Conservation (phyloP, 2,329 filamentous ascomycete genomes). For the Chrysoporthe deuterocubensis region DNA sequence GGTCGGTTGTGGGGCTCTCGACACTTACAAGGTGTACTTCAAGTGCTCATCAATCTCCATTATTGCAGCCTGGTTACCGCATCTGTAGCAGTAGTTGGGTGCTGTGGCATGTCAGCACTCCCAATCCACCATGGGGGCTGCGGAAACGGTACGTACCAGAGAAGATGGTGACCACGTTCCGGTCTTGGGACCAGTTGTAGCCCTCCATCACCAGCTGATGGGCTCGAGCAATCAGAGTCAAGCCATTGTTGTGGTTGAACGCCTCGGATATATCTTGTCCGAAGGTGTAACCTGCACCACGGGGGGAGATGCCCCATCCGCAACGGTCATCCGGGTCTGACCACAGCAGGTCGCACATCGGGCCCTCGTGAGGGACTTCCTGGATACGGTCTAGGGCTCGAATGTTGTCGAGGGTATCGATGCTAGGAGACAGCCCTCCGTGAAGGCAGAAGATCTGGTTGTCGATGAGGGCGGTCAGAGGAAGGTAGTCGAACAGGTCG, state of each 20-base stretch:
- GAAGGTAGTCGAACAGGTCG: slow-evolving; percentile 98
- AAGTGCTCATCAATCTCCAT: slow-evolving; percentile 99
- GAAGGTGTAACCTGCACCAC: slow-evolving; percentile 93
- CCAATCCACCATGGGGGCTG: slow-evolving; percentile 14
- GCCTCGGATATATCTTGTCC: slow-evolving; percentile 97
- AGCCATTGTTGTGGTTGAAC: slow-evolving; percentile 98
- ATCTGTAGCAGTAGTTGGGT: slow-evolving; percentile 97
- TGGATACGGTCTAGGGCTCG: slow-evolving; percentile 93
- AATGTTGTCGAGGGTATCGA: slow-evolving; percentile 95
- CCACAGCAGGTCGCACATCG: slow-evolving; percentile 98
- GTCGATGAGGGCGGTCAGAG: slow-evolving; percentile 95
- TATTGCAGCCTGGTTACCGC: slow-evolving; percentile 98
- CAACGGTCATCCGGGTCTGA: slow-evolving; percentile 96
- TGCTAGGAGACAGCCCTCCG: slow-evolving; percentile 93
- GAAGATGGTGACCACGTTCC: slow-evolving; percentile 98
- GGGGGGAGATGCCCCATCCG: slow-evolving; percentile 93
- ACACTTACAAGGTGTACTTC: slow-evolving; percentile 98
- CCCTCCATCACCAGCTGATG: slow-evolving; percentile 99
- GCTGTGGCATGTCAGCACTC: slow-evolving; percentile 51
- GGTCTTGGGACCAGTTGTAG: slow-evolving; percentile 98
- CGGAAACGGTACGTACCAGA: slow-evolving; percentile 64
- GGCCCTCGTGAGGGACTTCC: slow-evolving; percentile 96
- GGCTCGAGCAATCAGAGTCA: slow-evolving; percentile 92
- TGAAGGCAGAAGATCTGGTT: slow-evolving; percentile 99
- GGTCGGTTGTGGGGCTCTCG: not conserved